Conservation (phyloP, 2,329 filamentous ascomycete genomes). For the Metarhizium brunneum region DNA sequence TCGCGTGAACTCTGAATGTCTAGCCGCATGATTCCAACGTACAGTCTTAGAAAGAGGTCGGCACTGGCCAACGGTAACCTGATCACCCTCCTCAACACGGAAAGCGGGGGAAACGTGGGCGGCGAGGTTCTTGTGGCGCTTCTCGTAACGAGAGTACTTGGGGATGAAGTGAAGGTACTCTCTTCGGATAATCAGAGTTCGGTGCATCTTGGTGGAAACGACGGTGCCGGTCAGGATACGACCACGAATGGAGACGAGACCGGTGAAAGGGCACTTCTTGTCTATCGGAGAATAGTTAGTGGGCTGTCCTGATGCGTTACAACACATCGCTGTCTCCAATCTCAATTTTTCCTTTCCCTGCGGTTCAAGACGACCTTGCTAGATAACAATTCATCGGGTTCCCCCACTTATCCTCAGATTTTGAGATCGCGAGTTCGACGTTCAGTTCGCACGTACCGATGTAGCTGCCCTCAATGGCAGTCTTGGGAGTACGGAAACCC, state of each 20-base stretch:
- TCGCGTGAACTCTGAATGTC: background rate
- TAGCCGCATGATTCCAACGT: constrained; percentile 34
- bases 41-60: constrained; percentile 99
- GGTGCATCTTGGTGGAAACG: constrained; percentile 99
- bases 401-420: constrained; percentile 5
- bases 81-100: constrained; percentile 99
- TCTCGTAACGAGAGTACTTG: constrained; percentile 99
- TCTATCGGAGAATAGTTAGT: constrained; percentile 44
- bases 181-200: constrained; percentile 97
- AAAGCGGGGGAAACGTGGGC: constrained; percentile 98
- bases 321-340: background rate
- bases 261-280: constrained; percentile 99
- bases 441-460: constrained; percentile 67
- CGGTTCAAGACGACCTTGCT: background rate
- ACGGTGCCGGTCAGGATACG: constrained; percentile 99
- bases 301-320: background rate
- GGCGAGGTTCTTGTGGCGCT: constrained; percentile 99
- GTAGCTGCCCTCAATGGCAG: constrained; percentile 96
- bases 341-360: background rate
- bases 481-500: constrained; percentile 98
- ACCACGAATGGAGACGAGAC: constrained; percentile 97
- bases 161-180: constrained; percentile 99
- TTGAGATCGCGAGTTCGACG: background rate
- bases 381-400: constrained; percentile 1
- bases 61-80: constrained; percentile 99